A percentile compares a stretch with the other conserved stretches of the same genome.
phyloP scores from a whole-genome alignment of 352 stramenopile genomes.

The Globisporangium carolinianum region DNA sequence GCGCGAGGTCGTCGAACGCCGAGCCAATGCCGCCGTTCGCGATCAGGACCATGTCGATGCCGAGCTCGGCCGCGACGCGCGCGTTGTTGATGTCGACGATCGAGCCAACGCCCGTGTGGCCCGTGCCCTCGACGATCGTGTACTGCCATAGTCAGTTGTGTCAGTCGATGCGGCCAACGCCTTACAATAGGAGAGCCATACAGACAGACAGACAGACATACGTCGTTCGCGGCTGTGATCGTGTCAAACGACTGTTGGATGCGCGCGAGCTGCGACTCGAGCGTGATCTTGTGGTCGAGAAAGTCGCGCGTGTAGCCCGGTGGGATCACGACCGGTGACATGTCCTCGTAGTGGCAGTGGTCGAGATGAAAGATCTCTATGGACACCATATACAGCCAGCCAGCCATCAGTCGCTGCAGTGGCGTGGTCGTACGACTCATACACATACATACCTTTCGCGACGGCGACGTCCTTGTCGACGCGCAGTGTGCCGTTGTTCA shows the following conservation, averaged over 20 bases:
- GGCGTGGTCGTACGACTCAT: too few relatives aligned
- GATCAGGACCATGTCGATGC: slow-evolving; percentile 92
- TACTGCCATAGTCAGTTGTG: slow-evolving; percentile 23
- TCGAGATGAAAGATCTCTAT: slow-evolving; percentile 92
- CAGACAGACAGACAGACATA: slow-evolving; percentile 8
- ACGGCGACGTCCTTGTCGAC: slow-evolving; percentile 90
- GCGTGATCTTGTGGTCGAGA: slow-evolving; percentile 89
- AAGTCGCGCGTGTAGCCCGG: slow-evolving; percentile 94
- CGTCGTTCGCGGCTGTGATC: slow-evolving; percentile 59
- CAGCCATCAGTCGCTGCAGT: too few relatives aligned
- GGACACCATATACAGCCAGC: too few relatives aligned
- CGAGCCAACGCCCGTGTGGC: slow-evolving; percentile 94
- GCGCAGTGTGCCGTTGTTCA: slow-evolving; percentile 54
- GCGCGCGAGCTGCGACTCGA: slow-evolving; percentile 60
- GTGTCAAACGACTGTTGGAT: slow-evolving; percentile 64
- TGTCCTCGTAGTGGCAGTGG: slow-evolving; percentile 90
- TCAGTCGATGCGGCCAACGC: neutral
- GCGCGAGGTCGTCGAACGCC: slow-evolving; percentile 89
- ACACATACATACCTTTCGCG: slow-evolving; percentile 63
- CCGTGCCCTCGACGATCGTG: slow-evolving; percentile 77
- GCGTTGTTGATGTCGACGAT: slow-evolving; percentile 96
- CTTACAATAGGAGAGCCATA: neutral
- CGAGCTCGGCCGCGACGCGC: slow-evolving; percentile 88
- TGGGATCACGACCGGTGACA: slow-evolving; percentile 96
- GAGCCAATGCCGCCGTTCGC: slow-evolving; percentile 94